phyloP scores from a whole-genome alignment of 768 basidiomycete genomes.

The Macrolepiota fuliginosa region DNA sequence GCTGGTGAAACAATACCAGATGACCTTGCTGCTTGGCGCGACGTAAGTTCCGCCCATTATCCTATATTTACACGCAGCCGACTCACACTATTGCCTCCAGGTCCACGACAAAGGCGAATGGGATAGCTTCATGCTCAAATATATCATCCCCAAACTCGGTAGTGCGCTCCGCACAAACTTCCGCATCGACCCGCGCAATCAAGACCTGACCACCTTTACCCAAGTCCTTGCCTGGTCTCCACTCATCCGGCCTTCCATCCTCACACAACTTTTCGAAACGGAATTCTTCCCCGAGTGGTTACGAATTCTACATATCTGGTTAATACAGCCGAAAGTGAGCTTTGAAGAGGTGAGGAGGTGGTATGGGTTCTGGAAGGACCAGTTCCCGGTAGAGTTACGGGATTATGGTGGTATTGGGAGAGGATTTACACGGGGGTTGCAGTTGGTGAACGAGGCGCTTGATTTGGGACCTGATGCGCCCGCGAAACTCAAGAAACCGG shows the following conservation, averaged over 20 bases:
- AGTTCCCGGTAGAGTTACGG: conserved; percentile 72
- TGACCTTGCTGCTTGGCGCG: conserved; percentile 81
- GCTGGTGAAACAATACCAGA: conserved; percentile 68
- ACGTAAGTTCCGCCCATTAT: conserved; percentile 43
- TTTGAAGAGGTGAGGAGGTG: conserved; percentile 93
- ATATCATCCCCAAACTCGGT: conserved; percentile 89
- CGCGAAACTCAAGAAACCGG: conserved; percentile 63
- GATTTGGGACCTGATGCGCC: conserved; percentile 80
- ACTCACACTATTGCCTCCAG: conserved; percentile 30
- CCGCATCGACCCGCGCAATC: conserved; percentile 85
- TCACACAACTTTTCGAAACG: conserved; percentile 80
- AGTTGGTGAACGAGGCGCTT: conserved; percentile 94
- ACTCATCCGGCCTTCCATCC: conserved; percentile 71
- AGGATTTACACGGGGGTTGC: conserved; percentile 86
- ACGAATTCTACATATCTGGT: conserved; percentile 88
- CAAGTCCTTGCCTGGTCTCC: conserved; percentile 75
- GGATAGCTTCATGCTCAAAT: conserved; percentile 89
- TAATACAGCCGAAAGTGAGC: conserved; percentile 83
- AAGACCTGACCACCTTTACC: conserved; percentile 81
- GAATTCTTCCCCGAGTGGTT: conserved; percentile 99
- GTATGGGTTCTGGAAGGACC: conserved; percentile 86
- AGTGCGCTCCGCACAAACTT: conserved; percentile 81
- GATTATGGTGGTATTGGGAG: conserved; percentile 61
- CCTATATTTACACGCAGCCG: background rate
- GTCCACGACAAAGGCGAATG: conserved; percentile 81